Evolutionary conservation across 305 asterid species (phyloP), one percentile per base, ranked within the genome.

Genomic region (Fraxinus angustifolia): DNA sequence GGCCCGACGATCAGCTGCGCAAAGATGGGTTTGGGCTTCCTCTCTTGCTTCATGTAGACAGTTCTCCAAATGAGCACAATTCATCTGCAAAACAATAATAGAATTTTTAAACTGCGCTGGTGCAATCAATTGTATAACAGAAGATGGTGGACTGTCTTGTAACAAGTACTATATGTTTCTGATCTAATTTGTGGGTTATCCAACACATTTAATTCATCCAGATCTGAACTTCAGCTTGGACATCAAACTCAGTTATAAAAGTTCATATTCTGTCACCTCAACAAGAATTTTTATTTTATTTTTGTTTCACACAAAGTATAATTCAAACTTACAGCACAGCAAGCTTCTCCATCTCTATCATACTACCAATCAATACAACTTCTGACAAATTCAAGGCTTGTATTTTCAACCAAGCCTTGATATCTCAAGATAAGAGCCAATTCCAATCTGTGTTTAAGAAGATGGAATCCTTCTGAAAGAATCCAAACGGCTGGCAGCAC

Each of bases 31-130:
- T 85, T 94, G 98, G 56, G 98, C 98, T 88, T 96, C 98, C 86
- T 96, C 93, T 85, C 99, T 94, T 53, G 99, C 98, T 86, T 96
- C 98, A 67, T 96, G 99, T 79, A 96, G 91, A 84, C 97, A 96
- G 79, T 94, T 96, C 92, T 96, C 98, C 73, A 96, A 84, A 87
- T 96, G 98, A 53, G 97, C 98, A 84, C 99, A 94, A 81, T 96
- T 96, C 99, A 96, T 88, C 99, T 96, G 93, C 87, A 83, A 50
- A 73, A 73, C 65, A 81, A 68, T 50, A 78, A 82, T 26, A 77
- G 48, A 58, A 80, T 19, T 56, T 17, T 28, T 38, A 30, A 62
- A 67, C 73, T 10, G 17, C 36, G 34, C 73, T 10, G 78, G 14
- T 6, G 73, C 31, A 53, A 28, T 67, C 36, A 67, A 67, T 67